phyloP scores from a whole-genome alignment of 139 green algal genomes.

The Picochlorum sp. region DNA sequence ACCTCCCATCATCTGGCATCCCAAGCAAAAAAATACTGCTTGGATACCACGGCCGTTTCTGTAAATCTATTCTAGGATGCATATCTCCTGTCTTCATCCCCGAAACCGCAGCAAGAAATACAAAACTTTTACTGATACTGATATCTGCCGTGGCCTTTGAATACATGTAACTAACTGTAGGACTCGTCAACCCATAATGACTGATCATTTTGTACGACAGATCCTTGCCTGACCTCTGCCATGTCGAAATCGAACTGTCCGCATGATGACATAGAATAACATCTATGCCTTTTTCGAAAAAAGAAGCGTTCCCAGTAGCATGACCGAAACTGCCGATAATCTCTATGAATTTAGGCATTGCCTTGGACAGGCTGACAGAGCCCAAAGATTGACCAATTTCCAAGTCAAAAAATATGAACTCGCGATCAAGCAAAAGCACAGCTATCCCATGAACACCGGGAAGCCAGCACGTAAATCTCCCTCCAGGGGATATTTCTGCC shows the following conservation, averaged over 20 bases:
- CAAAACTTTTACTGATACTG: neutral
- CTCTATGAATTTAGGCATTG: constrained; percentile 27
- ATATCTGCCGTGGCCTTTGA: neutral
- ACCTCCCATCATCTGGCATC: neutral
- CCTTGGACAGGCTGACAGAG: constrained; percentile 24
- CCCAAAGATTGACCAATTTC: constrained; percentile 55
- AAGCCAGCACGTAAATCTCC: constrained; percentile 42
- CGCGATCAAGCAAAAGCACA: constrained; percentile 55
- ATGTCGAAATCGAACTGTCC: constrained; percentile 28
- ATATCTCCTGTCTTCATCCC: neutral
- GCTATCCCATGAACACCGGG: constrained; percentile 39
- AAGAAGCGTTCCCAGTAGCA: constrained; percentile 1
- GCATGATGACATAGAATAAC: constrained; percentile 32
- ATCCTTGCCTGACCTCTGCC: constrained; percentile 11
- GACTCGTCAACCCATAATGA: neutral
- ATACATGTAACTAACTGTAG: neutral
- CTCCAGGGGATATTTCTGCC: constrained; percentile 29
- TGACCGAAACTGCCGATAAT: constrained; percentile 55
- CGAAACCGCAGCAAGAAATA: neutral
- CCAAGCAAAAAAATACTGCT: neutral
- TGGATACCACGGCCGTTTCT: neutral
- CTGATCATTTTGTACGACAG: constrained; percentile 24
- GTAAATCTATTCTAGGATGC: neutral
- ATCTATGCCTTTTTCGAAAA: constrained; percentile 25
- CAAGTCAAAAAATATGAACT: constrained; percentile 61